Conservation (phyloP, 2,329 filamentous ascomycete genomes). For the Tolypocladium pustulatum region DNA sequence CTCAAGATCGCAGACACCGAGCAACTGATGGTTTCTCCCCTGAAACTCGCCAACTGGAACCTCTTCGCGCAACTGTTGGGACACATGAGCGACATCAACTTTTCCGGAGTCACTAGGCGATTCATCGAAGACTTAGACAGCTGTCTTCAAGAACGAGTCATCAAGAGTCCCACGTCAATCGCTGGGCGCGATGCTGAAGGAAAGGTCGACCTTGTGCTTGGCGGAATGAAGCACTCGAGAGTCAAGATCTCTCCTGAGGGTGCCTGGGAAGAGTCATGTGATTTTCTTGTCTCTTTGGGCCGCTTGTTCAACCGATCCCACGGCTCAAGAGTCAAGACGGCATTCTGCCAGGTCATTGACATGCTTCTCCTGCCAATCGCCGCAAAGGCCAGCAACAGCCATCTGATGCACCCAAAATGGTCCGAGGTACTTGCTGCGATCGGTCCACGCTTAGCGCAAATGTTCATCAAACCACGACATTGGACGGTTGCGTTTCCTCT, state of each 20-base stretch:
- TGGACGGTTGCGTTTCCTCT: conserved; percentile 85
- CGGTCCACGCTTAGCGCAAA: conserved; percentile 66
- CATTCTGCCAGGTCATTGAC: conserved; percentile 87
- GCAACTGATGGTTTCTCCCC: conserved; percentile 62
- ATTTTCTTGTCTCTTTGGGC: conserved; percentile 74
- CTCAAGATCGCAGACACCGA: conserved; percentile 82
- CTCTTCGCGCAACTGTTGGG: conserved; percentile 87
- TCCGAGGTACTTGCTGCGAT: conserved; percentile 71
- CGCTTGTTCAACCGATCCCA: conserved; percentile 77
- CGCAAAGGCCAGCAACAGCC: conserved; percentile 61
- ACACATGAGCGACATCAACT: conserved; percentile 93
- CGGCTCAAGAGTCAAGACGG: conserved; percentile 81
- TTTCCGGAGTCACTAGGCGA: conserved; percentile 68
- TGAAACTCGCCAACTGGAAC: conserved; percentile 91
- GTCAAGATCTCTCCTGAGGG: conserved; percentile 64
- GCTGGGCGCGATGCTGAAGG: conserved; percentile 61
- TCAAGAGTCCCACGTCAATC: conserved; percentile 50
- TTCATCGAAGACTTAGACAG: conserved; percentile 74
- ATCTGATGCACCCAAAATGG: conserved; percentile 78
- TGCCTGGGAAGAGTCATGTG: conserved; percentile 77
- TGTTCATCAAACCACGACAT: conserved; percentile 85
- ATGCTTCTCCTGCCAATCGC: conserved; percentile 80
- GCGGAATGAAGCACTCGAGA: conserved; percentile 83
- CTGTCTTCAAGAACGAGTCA: conserved; percentile 63
- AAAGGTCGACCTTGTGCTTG: conserved; percentile 76